phyloP scores from a whole-genome alignment of 306 rosid genomes.

The Dicorynia guianensis region DNA sequence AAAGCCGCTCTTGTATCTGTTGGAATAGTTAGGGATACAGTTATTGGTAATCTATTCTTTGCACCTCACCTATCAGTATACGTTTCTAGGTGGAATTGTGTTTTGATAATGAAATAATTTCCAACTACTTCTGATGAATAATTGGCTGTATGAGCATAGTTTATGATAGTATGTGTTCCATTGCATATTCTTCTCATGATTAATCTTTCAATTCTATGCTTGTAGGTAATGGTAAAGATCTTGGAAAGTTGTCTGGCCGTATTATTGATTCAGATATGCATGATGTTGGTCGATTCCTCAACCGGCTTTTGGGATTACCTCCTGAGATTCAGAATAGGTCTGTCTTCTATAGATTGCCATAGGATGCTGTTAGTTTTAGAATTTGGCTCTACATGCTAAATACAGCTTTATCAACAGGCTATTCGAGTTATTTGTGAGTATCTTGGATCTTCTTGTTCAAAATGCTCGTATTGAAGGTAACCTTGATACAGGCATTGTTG shows the following conservation, averaged over 20 bases:
- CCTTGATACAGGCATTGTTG: slow-evolving; percentile 96
- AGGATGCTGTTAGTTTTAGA: slow-evolving; percentile 38
- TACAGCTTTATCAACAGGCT: slow-evolving; percentile 58
- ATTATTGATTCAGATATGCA: slow-evolving; percentile 96
- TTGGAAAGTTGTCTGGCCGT: slow-evolving; percentile 75
- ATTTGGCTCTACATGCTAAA: slow-evolving; percentile 46
- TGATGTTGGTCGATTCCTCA: slow-evolving; percentile 96
- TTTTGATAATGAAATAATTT: slow-evolving; percentile 3
- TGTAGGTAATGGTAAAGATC: slow-evolving; percentile 77
- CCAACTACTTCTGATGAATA: not conserved
- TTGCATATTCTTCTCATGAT: slow-evolving; percentile 31
- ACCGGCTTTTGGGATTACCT: slow-evolving; percentile 90
- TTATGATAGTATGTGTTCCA: slow-evolving; percentile 8
- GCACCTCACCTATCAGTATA: not conserved
- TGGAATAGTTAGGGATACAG: slow-evolving; percentile 87
- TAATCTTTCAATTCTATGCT: slow-evolving; percentile 36
- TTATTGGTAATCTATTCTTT: slow-evolving; percentile 57
- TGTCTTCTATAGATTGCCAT: slow-evolving; percentile 39
- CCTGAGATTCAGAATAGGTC: slow-evolving; percentile 95
- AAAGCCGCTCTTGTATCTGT: slow-evolving; percentile 91
- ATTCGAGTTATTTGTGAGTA: slow-evolving; percentile 86
- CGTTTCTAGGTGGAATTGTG: slow-evolving; percentile 6
- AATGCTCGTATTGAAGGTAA: slow-evolving; percentile 96
- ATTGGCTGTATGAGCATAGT: slow-evolving; percentile 5
- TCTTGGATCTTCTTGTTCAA: slow-evolving; percentile 92